Evolutionary conservation across 805 yeast species (phyloP).

Genomic region (Teunomyces cretensis): DNA sequence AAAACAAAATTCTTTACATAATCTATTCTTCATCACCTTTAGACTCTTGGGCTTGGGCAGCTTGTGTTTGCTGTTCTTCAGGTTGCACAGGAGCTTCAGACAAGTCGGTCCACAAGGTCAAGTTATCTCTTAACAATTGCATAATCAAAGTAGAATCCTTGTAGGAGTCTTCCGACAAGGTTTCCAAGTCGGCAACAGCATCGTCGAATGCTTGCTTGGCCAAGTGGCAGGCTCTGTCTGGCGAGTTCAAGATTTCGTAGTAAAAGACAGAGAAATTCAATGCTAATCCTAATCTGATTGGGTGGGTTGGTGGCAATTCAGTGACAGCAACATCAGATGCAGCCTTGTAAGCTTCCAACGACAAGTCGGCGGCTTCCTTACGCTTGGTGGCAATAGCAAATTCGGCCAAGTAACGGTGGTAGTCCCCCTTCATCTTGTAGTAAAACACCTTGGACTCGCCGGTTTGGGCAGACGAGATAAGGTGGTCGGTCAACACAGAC

Average conservation of each 20-base stretch:
- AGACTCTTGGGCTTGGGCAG: slow-evolving; percentile 11
- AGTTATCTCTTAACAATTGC: slow-evolving; percentile 98
- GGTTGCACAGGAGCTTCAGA: slow-evolving; percentile 63
- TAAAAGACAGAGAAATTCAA: slow-evolving; percentile 96
- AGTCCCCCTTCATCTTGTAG: slow-evolving; percentile 99
- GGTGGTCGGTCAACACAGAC: slow-evolving; percentile 80
- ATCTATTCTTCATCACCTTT: slow-evolving; percentile 27
- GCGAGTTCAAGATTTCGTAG: slow-evolving; percentile 96
- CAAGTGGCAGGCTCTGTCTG: slow-evolving; percentile 97
- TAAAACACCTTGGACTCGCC: slow-evolving; percentile 98
- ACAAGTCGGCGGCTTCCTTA: slow-evolving; percentile 87
- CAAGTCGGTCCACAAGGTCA: slow-evolving; percentile 98
- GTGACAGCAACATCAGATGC: slow-evolving; percentile 97
- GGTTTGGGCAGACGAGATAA: slow-evolving; percentile 90
- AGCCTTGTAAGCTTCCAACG: slow-evolving; percentile 90
- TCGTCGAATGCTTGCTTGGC: slow-evolving; percentile 99
- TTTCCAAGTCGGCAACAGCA: slow-evolving; percentile 97
- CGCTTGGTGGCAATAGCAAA: slow-evolving; percentile 90
- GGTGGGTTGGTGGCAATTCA: slow-evolving; percentile 97
- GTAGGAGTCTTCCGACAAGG: slow-evolving; percentile 96
- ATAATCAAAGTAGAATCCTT: slow-evolving; percentile 97
- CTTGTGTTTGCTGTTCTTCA: slow-evolving; percentile 25
- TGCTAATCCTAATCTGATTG: slow-evolving; percentile 96
- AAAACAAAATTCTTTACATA: slow-evolving; percentile 6
- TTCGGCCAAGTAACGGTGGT: slow-evolving; percentile 98